These are phyloP conservation scores for Eragrostis tef DNA, from an alignment of 202 grass and related monocot species.

Conservation along the genomic window DNA sequence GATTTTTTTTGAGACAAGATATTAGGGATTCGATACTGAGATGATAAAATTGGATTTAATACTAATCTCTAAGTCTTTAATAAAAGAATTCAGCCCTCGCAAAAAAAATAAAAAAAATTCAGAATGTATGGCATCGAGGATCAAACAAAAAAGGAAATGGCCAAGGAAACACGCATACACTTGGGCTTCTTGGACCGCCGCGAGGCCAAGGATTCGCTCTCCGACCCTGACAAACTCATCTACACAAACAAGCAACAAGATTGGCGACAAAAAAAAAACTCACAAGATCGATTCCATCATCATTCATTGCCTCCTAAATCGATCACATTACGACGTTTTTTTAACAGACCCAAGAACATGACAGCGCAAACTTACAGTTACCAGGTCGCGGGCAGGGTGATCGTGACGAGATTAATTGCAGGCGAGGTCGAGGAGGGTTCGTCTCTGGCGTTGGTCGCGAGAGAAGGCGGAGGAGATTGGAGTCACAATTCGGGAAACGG, in stretches of 20 bases:
- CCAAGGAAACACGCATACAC: not conserved
- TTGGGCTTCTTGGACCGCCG: conserved; percentile 61
- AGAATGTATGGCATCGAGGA: not conserved
- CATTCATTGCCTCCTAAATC: not conserved
- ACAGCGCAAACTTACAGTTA: not conserved
- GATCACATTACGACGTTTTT: not conserved
- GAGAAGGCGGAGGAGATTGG: not conserved
- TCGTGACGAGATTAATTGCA: not conserved
- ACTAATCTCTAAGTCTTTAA: not conserved
- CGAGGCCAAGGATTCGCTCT: conserved; percentile 47
- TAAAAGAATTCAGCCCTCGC: no score
- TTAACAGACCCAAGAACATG: not conserved
- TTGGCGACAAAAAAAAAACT: not conserved
- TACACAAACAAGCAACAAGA: conserved; percentile 14
- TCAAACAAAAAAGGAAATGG: not conserved
- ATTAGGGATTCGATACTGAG: not conserved
- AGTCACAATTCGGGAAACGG: not conserved
- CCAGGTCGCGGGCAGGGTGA: not conserved
- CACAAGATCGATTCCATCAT: not conserved
- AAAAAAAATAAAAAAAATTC: not conserved
- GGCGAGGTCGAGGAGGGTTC: not conserved
- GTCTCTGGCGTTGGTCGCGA: not conserved
- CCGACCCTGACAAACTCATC: conserved; percentile 51
- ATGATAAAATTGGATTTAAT: not conserved
- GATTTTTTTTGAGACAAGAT: not conserved